These are phyloP conservation scores for Fusarium pseudonygamai DNA, from an alignment of 2,329 filamentous ascomycete genomes.

Conservation along the genomic window DNA sequence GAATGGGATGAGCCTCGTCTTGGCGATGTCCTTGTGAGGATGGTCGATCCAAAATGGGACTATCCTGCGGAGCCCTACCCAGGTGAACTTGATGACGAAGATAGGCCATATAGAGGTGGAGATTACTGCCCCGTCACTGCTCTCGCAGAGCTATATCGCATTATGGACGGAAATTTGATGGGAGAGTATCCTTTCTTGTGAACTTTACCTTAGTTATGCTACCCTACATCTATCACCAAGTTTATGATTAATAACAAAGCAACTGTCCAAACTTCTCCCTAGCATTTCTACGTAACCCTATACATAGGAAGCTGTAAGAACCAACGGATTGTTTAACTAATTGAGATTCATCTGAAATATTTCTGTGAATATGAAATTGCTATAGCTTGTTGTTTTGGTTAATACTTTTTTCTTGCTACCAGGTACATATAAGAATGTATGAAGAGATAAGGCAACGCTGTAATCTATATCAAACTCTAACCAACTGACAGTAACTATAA, in stretches of 20 bases:
- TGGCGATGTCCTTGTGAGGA: background rate
- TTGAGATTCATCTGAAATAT: too few relatives aligned
- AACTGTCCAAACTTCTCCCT: background rate
- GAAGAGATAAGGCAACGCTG: too few relatives aligned
- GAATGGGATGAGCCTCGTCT: background rate
- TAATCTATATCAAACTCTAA: too few relatives aligned
- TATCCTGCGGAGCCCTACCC: slow-evolving; percentile 14
- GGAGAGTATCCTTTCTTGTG: slow-evolving; percentile 11
- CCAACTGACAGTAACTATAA: too few relatives aligned
- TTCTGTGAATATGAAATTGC: too few relatives aligned
- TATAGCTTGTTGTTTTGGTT: rapidly evolving
- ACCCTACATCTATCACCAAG: background rate
- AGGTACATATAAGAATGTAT: background rate
- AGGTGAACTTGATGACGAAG: background rate
- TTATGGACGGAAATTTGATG: slow-evolving; percentile 18
- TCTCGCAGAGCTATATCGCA: slow-evolving; percentile 13
- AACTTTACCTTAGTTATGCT: background rate
- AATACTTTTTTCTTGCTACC: too few relatives aligned
- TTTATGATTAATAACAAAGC: background rate
- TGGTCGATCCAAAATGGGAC: slow-evolving; percentile 23
- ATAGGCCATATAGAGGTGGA: slow-evolving; percentile 1
- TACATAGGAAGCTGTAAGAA: too few relatives aligned
- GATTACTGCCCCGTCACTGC: background rate
- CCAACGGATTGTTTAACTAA: too few relatives aligned
- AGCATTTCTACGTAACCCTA: background rate